Evolutionary conservation across 257 asterid species (phyloP).

Genomic region (Penstemon barbatus): DNA sequence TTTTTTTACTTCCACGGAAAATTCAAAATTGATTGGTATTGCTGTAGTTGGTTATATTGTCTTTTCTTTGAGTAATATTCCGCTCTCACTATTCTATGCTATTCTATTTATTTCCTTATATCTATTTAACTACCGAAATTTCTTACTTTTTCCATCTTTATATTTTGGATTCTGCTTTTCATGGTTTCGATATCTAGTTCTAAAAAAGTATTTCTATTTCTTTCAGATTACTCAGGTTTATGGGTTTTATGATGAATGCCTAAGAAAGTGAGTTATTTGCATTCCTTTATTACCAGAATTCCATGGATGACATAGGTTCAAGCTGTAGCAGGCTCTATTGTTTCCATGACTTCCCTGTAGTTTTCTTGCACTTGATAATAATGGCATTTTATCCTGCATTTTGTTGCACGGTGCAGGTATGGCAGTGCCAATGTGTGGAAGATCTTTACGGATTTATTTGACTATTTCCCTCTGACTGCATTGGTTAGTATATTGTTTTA

Average conservation of each 20-base stretch:
- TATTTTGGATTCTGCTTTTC: not conserved
- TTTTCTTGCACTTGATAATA: not conserved
- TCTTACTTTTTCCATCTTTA: too few species aligned
- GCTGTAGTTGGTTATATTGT: too few species aligned
- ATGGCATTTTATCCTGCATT: not conserved
- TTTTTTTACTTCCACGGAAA: too few species aligned
- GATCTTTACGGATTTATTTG: conserved; percentile 75
- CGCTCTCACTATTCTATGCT: too few species aligned
- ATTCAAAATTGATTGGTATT: too few species aligned
- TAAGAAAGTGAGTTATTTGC: conserved; percentile 36
- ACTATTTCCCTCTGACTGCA: conserved; percentile 79
- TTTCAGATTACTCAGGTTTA: conserved; percentile 47
- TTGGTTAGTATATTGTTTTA: conserved; percentile 51
- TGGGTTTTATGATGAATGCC: conserved; percentile 49
- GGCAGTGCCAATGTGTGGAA: conserved; percentile 85
- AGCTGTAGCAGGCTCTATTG: conserved; percentile 1
- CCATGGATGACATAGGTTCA: not conserved
- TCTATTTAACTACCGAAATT: too few species aligned
- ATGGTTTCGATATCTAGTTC: not conserved
- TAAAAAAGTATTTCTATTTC: conserved; percentile 13
- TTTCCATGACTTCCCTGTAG: not conserved
- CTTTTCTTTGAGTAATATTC: too few species aligned
- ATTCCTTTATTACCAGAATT: not conserved
- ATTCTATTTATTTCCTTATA: too few species aligned
- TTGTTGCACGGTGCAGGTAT: conserved; percentile 48